These are phyloP conservation scores for Cicer pinnatifidum DNA, from an alignment of 306 rosid genomes.

Conservation along the genomic window DNA sequence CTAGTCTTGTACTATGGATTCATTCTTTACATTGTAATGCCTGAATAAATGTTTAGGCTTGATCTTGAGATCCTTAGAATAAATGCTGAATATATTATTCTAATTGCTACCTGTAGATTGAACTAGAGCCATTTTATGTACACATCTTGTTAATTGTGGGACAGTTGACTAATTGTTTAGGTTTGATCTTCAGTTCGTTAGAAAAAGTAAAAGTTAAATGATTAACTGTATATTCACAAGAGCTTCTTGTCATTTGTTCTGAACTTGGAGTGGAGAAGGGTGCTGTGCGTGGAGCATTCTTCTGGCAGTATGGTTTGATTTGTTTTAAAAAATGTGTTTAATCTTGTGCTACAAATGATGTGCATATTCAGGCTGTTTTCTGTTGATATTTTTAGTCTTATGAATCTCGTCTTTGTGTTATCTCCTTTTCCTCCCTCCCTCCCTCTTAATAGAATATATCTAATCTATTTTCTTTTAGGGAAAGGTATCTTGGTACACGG, in stretches of 20 bases:
- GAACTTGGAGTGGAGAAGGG: slow-evolving; percentile 10
- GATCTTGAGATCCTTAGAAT: background rate
- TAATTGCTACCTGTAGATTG: slow-evolving; percentile 1
- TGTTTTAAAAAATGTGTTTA: background rate
- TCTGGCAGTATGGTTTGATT: slow-evolving; percentile 10
- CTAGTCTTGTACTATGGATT: slow-evolving; percentile 14
- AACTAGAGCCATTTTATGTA: slow-evolving; percentile 21
- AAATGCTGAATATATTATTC: background rate
- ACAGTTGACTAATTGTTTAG: slow-evolving; percentile 9
- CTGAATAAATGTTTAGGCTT: background rate
- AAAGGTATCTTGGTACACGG: background rate
- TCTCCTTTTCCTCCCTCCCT: background rate
- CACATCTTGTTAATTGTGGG: background rate
- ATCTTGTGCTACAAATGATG: slow-evolving; percentile 25
- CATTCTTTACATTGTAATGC: slow-evolving; percentile 1
- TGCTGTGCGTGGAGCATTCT: background rate
- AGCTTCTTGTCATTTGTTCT: slow-evolving; percentile 6
- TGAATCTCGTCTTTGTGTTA: slow-evolving; percentile 3
- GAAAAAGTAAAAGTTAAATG: background rate
- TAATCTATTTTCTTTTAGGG: background rate
- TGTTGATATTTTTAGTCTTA: background rate
- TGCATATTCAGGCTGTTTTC: slow-evolving; percentile 21
- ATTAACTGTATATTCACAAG: background rate
- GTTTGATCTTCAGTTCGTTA: slow-evolving; percentile 14
- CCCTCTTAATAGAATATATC: too few species aligned